A percentile compares a stretch with the other conserved stretches of the same genome.
phyloP scores from a whole-genome alignment of 371 early-diverging fungal species.

The Caulochytrium protostelioides region DNA sequence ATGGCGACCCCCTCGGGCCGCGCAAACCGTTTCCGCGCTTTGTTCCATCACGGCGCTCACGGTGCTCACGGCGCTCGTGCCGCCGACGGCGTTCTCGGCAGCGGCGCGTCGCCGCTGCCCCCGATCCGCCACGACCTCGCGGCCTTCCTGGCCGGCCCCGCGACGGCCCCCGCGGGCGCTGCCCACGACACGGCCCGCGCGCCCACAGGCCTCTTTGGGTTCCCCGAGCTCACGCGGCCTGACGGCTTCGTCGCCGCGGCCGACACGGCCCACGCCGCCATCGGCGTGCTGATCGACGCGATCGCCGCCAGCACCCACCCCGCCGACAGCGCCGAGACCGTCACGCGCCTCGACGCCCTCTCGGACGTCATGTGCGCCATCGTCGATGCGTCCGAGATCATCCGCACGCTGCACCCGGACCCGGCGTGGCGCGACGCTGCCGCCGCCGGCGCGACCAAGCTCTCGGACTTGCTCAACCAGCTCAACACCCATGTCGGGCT shows the following conservation, averaged over 20 bases:
- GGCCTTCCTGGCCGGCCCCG: neutral
- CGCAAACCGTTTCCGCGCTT: no score
- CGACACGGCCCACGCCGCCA: neutral
- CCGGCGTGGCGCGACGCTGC: constrained; percentile 43
- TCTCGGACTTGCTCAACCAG: constrained; percentile 69
- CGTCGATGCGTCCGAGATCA: constrained; percentile 76
- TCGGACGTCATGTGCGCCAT: constrained; percentile 73
- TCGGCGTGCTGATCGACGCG: neutral
- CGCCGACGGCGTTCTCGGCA: no score
- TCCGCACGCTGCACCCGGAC: constrained; percentile 77
- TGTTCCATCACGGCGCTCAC: no score
- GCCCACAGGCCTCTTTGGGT: constrained; percentile 8
- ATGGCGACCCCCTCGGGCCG: no score
- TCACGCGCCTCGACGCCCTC: constrained; percentile 67
- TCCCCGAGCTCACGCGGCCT: constrained; percentile 4
- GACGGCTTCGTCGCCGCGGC: constrained; percentile 6
- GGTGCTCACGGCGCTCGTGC: no score
- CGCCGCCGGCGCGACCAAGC: constrained; percentile 44
- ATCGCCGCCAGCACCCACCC: neutral
- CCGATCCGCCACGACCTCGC: no score
- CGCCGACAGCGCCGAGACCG: constrained; percentile 14
- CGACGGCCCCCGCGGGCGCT: neutral
- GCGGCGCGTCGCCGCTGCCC: no score
- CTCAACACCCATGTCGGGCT: constrained; percentile 74
- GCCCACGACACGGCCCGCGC: neutral